Percentiles rank a stretch among this genome's conserved stretches.
phyloP scores from a whole-genome alignment of 768 basidiomycete genomes.

The Macrolepiota albuminosa region DNA sequence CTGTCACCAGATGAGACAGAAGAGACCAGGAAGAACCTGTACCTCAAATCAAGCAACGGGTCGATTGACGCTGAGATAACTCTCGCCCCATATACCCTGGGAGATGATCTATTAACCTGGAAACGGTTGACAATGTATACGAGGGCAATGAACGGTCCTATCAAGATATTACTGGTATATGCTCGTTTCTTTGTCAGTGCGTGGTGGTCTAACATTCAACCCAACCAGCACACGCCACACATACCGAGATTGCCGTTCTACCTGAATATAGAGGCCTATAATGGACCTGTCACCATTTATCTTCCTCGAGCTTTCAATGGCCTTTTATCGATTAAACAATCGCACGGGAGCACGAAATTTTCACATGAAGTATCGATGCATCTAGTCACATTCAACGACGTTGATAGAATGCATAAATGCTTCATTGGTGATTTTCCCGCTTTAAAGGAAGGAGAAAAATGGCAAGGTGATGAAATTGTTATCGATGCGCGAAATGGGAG shows the following conservation, averaged over 20 bases:
- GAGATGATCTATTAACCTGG: not conserved
- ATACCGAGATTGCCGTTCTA: constrained; percentile 19
- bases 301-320: constrained; percentile 40
- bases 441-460: constrained; percentile 17
- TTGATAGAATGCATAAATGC: constrained; percentile 23
- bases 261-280: constrained; percentile 16
- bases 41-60: constrained; percentile 27
- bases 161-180: constrained; percentile 21
- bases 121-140: constrained; percentile 16
- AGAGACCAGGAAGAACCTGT: constrained; percentile 33
- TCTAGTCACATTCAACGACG: constrained; percentile 27
- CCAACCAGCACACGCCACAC: constrained; percentile 16
- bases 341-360: constrained; percentile 23
- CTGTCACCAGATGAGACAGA: constrained; percentile 30
- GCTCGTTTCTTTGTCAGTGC: not conserved
- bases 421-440: constrained; percentile 32
- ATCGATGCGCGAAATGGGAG: constrained; percentile 30
- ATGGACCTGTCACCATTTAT: constrained; percentile 28
- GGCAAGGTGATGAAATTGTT: constrained; percentile 32
- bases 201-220: not conserved
- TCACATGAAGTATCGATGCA: constrained; percentile 23
- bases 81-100: constrained; percentile 19
- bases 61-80: constrained; percentile 35
- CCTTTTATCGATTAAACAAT: constrained; percentile 22
- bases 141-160: constrained; percentile 23